These are phyloP conservation scores for Beauveria asiatica DNA, from an alignment of 2,329 filamentous ascomycete genomes.

Conservation along the genomic window DNA sequence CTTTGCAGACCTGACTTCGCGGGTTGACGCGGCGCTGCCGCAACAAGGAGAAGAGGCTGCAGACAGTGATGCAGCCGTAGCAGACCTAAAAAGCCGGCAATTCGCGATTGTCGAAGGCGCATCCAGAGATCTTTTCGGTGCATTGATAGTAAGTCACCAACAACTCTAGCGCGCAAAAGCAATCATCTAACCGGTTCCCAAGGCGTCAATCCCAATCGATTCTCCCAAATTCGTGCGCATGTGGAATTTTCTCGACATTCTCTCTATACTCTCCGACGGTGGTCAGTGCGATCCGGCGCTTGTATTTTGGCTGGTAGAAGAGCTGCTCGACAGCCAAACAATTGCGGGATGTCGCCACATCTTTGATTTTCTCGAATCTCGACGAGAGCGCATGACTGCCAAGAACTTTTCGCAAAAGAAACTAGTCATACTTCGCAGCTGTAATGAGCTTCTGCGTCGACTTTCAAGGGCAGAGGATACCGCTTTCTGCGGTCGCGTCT, in stretches of 20 bases:
- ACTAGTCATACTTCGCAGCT: slow-evolving; percentile 82
- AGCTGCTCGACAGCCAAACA: slow-evolving; percentile 91
- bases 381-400: slow-evolving; percentile 78
- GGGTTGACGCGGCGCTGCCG: slow-evolving; percentile 30
- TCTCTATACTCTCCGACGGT: slow-evolving; percentile 80
- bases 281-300: slow-evolving; percentile 71
- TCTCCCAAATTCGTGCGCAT: slow-evolving; percentile 71
- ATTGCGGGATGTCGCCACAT: slow-evolving; percentile 84
- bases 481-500: slow-evolving; percentile 92
- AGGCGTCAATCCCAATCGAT: slow-evolving; percentile 70
- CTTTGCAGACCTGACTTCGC: slow-evolving; percentile 41
- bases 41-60: slow-evolving; percentile 21
- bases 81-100: slow-evolving; percentile 36
- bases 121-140: slow-evolving; percentile 71
- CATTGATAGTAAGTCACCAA: slow-evolving; percentile 55
- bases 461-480: slow-evolving; percentile 95
- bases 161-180: slow-evolving; percentile 13
- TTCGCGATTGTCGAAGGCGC: slow-evolving; percentile 75
- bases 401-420: slow-evolving; percentile 76
- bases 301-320: slow-evolving; percentile 85
- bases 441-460: slow-evolving; percentile 88
- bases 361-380: slow-evolving; percentile 91
- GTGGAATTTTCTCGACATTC: slow-evolving; percentile 89
- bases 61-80: slow-evolving; percentile 30
- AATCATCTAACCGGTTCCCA: slow-evolving; percentile 24